Conservation (phyloP, 305 asterid species). For the Solanum hybrid region DNA sequence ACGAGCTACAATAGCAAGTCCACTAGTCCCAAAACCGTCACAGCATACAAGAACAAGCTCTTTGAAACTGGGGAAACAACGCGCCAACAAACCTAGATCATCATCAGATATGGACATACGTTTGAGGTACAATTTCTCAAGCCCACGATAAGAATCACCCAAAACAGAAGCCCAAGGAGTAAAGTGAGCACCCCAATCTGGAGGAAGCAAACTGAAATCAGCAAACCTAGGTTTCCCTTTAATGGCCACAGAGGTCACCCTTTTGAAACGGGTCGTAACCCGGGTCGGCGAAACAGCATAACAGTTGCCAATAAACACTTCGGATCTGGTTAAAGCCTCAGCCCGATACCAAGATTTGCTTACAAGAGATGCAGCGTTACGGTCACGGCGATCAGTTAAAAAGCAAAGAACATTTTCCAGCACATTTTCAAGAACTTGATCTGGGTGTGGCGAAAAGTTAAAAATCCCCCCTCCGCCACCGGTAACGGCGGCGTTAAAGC, state of each 20-base stretch:
- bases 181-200: conserved; percentile 43
- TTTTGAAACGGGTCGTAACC: conserved; percentile 28
- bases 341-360: conserved; percentile 42
- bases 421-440: conserved; percentile 42
- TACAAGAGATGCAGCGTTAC: conserved; percentile 39
- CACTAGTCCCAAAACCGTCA: conserved; percentile 41
- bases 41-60: conserved; percentile 41
- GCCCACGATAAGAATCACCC: conserved; percentile 24
- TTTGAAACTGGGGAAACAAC: conserved; percentile 25
- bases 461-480: conserved; percentile 10
- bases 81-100: conserved; percentile 29
- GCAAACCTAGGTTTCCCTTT: conserved; percentile 49
- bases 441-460: conserved; percentile 24
- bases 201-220: conserved; percentile 39
- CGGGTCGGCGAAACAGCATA: conserved; percentile 36
- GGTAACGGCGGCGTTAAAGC: neutral
- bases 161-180: conserved; percentile 26
- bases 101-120: conserved; percentile 35
- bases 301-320: conserved; percentile 43
- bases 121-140: conserved; percentile 37
- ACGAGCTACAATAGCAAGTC: conserved; percentile 33
- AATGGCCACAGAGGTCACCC: conserved; percentile 28
- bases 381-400: conserved; percentile 35
- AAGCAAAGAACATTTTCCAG: conserved; percentile 41
- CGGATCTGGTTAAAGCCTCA: conserved; percentile 49